Base-by-base conservation (phyloP, 805 yeast species). In the Metschnikowia amazonensis region DNA sequence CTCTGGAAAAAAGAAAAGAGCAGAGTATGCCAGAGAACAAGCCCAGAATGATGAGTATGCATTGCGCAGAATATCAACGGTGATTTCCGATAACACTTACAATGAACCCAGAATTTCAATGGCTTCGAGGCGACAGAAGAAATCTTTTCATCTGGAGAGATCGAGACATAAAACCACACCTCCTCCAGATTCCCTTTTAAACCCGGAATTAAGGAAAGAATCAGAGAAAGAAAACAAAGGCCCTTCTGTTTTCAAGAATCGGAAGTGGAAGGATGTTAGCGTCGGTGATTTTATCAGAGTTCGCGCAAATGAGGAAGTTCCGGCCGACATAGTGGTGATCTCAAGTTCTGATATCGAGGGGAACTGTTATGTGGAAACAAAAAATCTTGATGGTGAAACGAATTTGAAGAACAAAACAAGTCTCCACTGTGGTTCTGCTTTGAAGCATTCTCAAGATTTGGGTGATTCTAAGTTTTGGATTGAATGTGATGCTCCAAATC, bases 401-500 rank as follows among this genome's bases (percentile, higher is more conserved):
- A 58, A 60, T 47, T 72, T 86, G 60, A 86, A 86, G 60, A 68
- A 70, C 20, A 77, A 81, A 48, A 70, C 68, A 25, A 69, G 85
- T 5, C 59, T 86, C 28, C 68, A 69, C 13, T 72, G 81, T 52
- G 84, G 88, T 11, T 66, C 70, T 7, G 66, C 72, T 1, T 60
- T 86, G 34, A 74, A 70, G 37, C 82, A 75, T 51, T 73, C 87
- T 2, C 62, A 66, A 21, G 90, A 85, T 55, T 67, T 86, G 42
- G 80, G 77, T 46, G 73, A 77, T 46, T 67, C 79, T 25, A 69
- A 71, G 53, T 81, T 84, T 59, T 70, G 79, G 70, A 65, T 86
- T 43, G 86, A 84, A 56, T 77, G 86, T 53, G 94, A 85, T 58
- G 75, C 82, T 17, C 92, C 94, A n/a, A 80, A 80, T 58, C 67